Percentiles rank a stretch among this genome's conserved stretches.
phyloP scores from a whole-genome alignment of 2,329 filamentous ascomycete species.

The Neofusicoccum laricinum region DNA sequence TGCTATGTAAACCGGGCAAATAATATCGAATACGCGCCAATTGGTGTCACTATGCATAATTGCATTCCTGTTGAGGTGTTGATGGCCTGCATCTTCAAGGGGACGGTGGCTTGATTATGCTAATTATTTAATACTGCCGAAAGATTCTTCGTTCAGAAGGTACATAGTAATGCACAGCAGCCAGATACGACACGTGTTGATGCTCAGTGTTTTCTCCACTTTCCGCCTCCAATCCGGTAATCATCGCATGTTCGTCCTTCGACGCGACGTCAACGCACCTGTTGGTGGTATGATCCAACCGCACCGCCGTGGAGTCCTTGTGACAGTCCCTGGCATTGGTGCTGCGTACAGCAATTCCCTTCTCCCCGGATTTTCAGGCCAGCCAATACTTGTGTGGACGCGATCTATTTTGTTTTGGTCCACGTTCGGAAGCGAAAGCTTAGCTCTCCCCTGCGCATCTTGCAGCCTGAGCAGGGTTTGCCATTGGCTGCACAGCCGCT shows the following conservation, averaged over 20 bases:
- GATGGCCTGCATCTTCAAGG: background rate
- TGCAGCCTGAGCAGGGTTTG: background rate
- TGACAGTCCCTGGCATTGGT: background rate
- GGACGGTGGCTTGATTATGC: background rate
- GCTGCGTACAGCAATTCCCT: background rate
- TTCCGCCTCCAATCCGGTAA: background rate
- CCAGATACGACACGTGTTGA: background rate
- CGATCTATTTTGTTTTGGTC: background rate
- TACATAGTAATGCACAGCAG: background rate
- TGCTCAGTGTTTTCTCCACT: background rate
- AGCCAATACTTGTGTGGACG: background rate
- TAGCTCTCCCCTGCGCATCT: background rate
- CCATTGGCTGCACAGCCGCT: background rate
- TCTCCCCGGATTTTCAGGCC: background rate
- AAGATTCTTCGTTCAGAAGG: background rate
- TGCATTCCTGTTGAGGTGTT: background rate
- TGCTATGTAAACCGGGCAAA: conserved; percentile 32
- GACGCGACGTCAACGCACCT: no score
- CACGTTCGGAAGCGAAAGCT: background rate
- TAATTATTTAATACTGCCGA: background rate
- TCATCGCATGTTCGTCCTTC: background rate
- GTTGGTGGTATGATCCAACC: no score
- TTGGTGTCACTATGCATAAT: background rate
- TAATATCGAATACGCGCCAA: background rate
- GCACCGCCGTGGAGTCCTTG: no score